Base-by-base conservation (phyloP, 805 yeast species). In the Saturnispora kantuleensis region DNA sequence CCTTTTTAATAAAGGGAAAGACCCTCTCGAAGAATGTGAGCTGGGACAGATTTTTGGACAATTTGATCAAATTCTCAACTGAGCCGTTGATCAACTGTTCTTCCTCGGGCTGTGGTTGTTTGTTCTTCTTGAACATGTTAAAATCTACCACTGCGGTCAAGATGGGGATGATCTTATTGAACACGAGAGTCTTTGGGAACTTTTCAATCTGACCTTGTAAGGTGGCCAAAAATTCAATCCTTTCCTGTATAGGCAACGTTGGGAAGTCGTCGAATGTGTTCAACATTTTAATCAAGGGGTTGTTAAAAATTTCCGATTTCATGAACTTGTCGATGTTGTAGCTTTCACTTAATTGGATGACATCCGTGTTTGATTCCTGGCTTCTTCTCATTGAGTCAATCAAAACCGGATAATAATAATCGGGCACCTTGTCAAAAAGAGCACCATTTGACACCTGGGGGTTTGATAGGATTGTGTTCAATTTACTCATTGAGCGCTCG, bases 191-290 rank as follows among this genome's bases (percentile, higher is more conserved):
- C 33, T 68, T 68, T 3, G 90, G 88, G 55, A 81, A 83, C 52
- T 76, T 70, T 6, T 71, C 68, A 21, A 80, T 56, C 16, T 77
- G 64, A 4, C 64, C 63, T 17, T 74, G 61, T 43, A 90, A 67
- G 1, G 87, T 87, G 44, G 73, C 73, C 51, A 89, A 68, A 56
- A 87, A 87, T 1, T 77, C 67, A 18, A 74, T 59, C 54, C 81
- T 82, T 47, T 90, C 97, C 13, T 71, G 71, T 6, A 69, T 66
- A 2, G 80, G 65, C 52, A 84, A 81, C 0, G 95, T 84, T 9
- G 88, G 77, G 49, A 85, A 79, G 46, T 84, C 93, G 56, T 90
- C 97, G 38, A 90, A 62, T 53, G 83, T 81, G 59, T 81, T 77
- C 67, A 90, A 71, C 3, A 94, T 81, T 55, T 83, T 81, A 42